A percentile compares a stretch with the other conserved stretches of the same genome.
These are phyloP conservation scores for Talaromyces sp. DNA, from an alignment of 2,329 filamentous ascomycete species.

Conservation along the genomic window DNA sequence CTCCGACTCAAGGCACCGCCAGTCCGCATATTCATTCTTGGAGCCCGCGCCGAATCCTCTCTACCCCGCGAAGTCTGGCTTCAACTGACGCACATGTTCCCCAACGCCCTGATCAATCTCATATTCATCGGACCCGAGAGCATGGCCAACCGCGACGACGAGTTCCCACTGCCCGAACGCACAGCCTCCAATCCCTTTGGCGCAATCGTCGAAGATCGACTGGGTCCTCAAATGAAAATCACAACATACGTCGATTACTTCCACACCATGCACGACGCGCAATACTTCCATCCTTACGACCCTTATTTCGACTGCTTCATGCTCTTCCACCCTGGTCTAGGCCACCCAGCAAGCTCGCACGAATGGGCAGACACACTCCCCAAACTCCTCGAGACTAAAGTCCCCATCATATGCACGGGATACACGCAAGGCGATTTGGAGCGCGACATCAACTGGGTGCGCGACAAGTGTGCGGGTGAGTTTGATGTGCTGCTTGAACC, in stretches of 20 bases:
- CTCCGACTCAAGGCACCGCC: conserved; percentile 81
- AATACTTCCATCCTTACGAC: conserved; percentile 89
- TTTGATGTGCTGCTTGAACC: conserved; percentile 90
- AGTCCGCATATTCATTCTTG: conserved; percentile 86
- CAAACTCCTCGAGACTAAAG: conserved; percentile 87
- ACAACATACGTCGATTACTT: conserved; percentile 98
- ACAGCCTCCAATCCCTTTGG: conserved; percentile 87
- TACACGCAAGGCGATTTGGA: conserved; percentile 96
- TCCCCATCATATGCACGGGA: conserved; percentile 88
- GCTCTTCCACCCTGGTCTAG: conserved; percentile 92
- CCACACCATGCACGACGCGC: conserved; percentile 88
- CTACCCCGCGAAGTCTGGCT: conserved; percentile 91
- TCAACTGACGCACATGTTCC: conserved; percentile 91
- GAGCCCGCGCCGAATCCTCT: conserved; percentile 94
- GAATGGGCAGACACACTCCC: conserved; percentile 94
- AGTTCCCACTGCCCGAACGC: conserved; percentile 84
- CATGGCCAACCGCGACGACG: conserved; percentile 89
- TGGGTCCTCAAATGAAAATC: conserved; percentile 89
- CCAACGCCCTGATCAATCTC: conserved; percentile 82
- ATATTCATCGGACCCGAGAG: conserved; percentile 94
- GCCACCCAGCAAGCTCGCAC: conserved; percentile 86
- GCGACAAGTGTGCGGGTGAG: conserved; percentile 79
- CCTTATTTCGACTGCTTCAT: conserved; percentile 98
- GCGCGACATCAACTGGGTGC: conserved; percentile 85
- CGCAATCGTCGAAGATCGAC: conserved; percentile 85